Evolutionary conservation across 306 rosid species (phyloP), one percentile per base, ranked within the genome.

Genomic region (Prunus armeniaca): DNA sequence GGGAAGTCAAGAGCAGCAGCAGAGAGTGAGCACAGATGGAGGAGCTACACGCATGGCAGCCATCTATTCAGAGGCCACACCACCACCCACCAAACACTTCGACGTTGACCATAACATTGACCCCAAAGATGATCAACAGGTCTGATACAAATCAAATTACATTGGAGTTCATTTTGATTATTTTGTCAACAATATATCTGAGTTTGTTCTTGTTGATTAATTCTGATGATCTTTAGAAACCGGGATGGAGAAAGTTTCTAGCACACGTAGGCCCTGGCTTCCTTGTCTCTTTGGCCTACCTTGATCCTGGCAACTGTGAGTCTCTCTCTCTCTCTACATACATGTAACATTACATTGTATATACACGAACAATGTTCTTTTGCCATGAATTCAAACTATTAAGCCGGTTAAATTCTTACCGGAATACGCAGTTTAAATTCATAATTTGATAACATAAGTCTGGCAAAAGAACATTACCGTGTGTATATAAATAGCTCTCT

Each of bases 281-380:
- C 72, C 91, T 93, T 3, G 96, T 93, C 78, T 91, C 97, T 45
- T 63, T 94, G 83, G 98, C 98, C 71, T 94, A 94, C 81, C 89
- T 94, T 78, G 98, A 94, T 73, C 98, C 97, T 12, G 97, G 97
- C 68, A 94, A 91, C 69, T 76, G 98, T 90, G 74, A 57, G 75
- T 76, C 22, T 67, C 72, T 24, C 60, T 77, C 60, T 77, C 56
- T 55, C 61, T 24, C 25, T 24, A 47, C 52, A 47, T 47, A 47
- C 52, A 38, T 38, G 9, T 47, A 47, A 47, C 52, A 47, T 38
- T 38, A 47, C 52, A 3, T 38, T 38, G 43, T 47, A 47, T 13
- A 12, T 3, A 2, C 52, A 47, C 15, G 15, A 47, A 47, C 43
- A 47, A 10, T 47, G 52, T 10, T 47, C 17, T 47, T 47, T 47